Evolutionary conservation across 345 rosid species (phyloP).

Genomic region (Abelmoschus esculentus): DNA sequence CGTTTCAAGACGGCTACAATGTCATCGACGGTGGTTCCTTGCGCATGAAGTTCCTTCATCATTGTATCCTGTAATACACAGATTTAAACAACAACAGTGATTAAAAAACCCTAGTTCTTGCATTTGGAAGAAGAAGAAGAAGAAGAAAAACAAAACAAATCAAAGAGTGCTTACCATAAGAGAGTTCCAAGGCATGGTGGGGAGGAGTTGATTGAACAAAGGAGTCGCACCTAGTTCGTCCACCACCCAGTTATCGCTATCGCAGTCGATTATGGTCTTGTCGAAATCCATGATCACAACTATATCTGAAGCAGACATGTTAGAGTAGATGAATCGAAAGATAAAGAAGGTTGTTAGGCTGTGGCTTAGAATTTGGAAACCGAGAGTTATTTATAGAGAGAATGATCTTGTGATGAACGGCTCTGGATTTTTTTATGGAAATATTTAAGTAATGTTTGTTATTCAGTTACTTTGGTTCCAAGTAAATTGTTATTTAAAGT

Average conservation of each 20-base stretch:
- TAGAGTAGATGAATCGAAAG: background rate
- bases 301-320: conserved; percentile 27
- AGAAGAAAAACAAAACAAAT: background rate
- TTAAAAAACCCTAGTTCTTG: background rate
- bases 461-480: background rate
- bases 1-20: conserved; percentile 39
- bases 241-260: conserved; percentile 77
- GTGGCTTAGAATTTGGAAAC: background rate
- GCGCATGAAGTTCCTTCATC: conserved; percentile 62
- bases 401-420: background rate
- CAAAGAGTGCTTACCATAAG: conserved; percentile 46
- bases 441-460: background rate
- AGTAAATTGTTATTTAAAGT: no score
- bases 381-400: background rate
- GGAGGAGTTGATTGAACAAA: conserved; percentile 70
- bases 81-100: background rate
- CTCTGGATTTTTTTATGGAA: background rate
- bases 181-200: conserved; percentile 88
- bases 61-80: conserved; percentile 47
- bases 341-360: background rate
- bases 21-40: conserved; percentile 48
- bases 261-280: conserved; percentile 73
- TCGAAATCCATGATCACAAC: conserved; percentile 75
- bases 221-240: conserved; percentile 65
- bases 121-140: no score